phyloP scores from a whole-genome alignment of 805 yeast genomes.

The Maudiozyma saulgeensis region DNA sequence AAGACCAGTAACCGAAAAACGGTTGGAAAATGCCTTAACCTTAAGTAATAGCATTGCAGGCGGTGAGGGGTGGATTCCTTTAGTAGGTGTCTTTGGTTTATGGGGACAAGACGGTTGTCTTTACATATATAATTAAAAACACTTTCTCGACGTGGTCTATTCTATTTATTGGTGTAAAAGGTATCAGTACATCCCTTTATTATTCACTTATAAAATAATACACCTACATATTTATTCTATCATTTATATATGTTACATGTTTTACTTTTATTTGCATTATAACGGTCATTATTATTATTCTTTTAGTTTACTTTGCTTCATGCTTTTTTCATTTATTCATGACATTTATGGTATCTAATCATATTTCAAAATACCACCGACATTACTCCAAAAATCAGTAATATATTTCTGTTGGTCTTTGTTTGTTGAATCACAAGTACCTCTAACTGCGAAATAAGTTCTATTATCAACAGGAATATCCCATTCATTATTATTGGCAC shows the following conservation, averaged over 20 bases:
- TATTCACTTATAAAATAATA: not conserved
- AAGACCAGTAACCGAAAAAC: slow-evolving; percentile 31
- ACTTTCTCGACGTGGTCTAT: not conserved
- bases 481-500: slow-evolving; percentile 45
- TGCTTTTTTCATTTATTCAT: not conserved
- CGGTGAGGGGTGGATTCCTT: slow-evolving; percentile 43
- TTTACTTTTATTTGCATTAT: not conserved
- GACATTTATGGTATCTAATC: slow-evolving; percentile 6
- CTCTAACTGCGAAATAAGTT: slow-evolving; percentile 47
- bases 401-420: slow-evolving; percentile 37
- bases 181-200: not conserved
- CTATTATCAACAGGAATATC: slow-evolving; percentile 43
- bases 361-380: slow-evolving; percentile 40
- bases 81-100: slow-evolving; percentile 44
- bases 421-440: slow-evolving; percentile 27
- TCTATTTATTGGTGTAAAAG: not conserved
- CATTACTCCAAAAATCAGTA: slow-evolving; percentile 42
- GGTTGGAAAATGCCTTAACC: slow-evolving; percentile 23
- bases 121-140: slow-evolving; percentile 32
- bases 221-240: not conserved
- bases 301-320: no score
- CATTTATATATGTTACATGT: not conserved
- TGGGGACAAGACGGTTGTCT: slow-evolving; percentile 71
- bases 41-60: slow-evolving; percentile 30
- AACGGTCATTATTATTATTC: not conserved